Evolutionary conservation across 352 stramenopile genomes (phyloP).

Genomic region (Phytophthora podocarpi): DNA sequence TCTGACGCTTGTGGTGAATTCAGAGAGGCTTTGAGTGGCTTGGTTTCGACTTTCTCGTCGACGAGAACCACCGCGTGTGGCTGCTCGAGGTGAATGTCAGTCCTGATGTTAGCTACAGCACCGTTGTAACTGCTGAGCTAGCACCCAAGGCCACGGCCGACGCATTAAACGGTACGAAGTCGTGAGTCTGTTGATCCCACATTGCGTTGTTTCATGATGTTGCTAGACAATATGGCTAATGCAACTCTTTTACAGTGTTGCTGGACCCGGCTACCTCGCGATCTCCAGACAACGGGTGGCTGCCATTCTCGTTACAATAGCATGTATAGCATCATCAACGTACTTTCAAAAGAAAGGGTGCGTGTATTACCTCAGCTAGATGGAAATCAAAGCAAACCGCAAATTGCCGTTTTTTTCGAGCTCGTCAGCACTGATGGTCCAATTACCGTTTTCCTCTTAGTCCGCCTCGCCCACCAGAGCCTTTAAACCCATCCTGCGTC

Average conservation of each 20-base stretch:
- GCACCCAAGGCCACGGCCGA: conserved; percentile 60
- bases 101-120: conserved; percentile 87
- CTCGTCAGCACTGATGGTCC: no score
- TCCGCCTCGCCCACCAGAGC: no score
- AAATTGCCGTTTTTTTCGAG: no score
- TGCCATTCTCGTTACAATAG: conserved; percentile 9
- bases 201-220: no score
- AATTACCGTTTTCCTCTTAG: no score
- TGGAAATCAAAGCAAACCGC: no score
- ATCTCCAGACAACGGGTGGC: conserved; percentile 30
- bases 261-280: conserved; percentile 10
- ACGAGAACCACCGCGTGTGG: conserved; percentile 59
- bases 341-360: no score
- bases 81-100: conserved; percentile 90
- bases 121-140: conserved; percentile 51
- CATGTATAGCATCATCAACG: no score
- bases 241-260: conserved; percentile 17
- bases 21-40: conserved; percentile 88
- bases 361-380: no score
- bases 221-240: no score
- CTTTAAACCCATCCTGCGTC: no score
- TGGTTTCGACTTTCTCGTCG: conserved; percentile 84
- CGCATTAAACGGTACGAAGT: conserved; percentile 52
- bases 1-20: conserved; percentile 2
- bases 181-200: not conserved